Conservation (phyloP, 495 filamentous ascomycete genomes). For the Neurospora sp. region DNA sequence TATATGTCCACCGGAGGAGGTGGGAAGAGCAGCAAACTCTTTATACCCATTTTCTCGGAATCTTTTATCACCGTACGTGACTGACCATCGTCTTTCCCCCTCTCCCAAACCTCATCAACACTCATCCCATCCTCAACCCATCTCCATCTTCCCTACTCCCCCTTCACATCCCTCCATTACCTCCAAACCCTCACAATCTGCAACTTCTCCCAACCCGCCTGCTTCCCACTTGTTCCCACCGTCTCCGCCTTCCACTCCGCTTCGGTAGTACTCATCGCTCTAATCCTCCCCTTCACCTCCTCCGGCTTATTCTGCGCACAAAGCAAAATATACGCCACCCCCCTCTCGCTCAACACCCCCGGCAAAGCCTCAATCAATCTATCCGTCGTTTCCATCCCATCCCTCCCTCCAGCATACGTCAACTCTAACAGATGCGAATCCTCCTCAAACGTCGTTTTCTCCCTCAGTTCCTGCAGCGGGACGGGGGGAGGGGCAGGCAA, state of each 20-base stretch:
- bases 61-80: not conserved
- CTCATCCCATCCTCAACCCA: not conserved
- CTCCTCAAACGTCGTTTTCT: constrained; percentile 41
- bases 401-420: constrained; percentile 75
- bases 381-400: constrained; percentile 91
- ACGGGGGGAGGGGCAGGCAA: constrained; percentile 38
- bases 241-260: constrained; percentile 60
- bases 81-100: not conserved
- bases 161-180: constrained; percentile 2
- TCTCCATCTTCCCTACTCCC: not conserved
- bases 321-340: constrained; percentile 81
- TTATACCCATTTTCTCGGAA: not conserved
- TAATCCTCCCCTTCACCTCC: constrained; percentile 57
- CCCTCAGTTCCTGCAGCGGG: not conserved
- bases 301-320: constrained; percentile 81
- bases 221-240: constrained; percentile 74
- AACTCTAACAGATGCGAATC: constrained; percentile 77
- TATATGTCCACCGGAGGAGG: not conserved
- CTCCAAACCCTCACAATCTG: constrained; percentile 72
- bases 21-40: not conserved
- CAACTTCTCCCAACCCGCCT: constrained; percentile 87
- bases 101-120: not conserved
- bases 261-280: constrained; percentile 31
- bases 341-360: constrained; percentile 49
- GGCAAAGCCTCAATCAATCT: constrained; percentile 60